Evolutionary conservation across 345 rosid species (phyloP).

Genomic region (Anacardium occidentale): DNA sequence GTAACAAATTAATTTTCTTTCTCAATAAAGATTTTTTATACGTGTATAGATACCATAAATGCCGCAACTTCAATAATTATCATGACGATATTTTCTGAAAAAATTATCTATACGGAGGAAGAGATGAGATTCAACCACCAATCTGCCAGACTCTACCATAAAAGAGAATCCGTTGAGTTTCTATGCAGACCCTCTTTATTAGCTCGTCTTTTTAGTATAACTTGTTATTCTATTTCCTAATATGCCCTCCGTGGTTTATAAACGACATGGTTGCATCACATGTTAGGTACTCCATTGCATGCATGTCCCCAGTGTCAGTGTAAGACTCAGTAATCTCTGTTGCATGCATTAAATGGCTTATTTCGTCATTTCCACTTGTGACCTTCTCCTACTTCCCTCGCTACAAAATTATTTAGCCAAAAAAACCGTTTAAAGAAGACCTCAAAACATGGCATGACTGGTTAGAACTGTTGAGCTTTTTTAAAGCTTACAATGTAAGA

Average conservation of each 20-base stretch:
- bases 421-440: too few relatives aligned
- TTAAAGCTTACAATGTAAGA: neutral
- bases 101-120: too few relatives aligned
- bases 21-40: too few relatives aligned
- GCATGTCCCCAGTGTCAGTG: neutral
- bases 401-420: neutral
- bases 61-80: too few relatives aligned
- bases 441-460: neutral
- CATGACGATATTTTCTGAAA: too few relatives aligned
- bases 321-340: neutral
- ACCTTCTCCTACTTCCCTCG: constrained; percentile 5
- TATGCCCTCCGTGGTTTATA: neutral
- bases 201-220: too few relatives aligned
- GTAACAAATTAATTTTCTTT: too few relatives aligned
- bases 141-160: neutral
- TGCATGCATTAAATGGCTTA: constrained; percentile 28
- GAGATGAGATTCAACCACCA: too few relatives aligned
- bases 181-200: too few relatives aligned
- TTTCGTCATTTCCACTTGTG: constrained; percentile 17
- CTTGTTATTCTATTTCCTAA: neutral
- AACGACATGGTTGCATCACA: constrained; percentile 37
- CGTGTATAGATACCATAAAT: too few relatives aligned
- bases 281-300: constrained; percentile 11
- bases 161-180: neutral
- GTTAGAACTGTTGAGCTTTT: neutral